Evolutionary conservation across 2,329 filamentous ascomycete genomes (phyloP).

Genomic region (Triangularia setosa): DNA sequence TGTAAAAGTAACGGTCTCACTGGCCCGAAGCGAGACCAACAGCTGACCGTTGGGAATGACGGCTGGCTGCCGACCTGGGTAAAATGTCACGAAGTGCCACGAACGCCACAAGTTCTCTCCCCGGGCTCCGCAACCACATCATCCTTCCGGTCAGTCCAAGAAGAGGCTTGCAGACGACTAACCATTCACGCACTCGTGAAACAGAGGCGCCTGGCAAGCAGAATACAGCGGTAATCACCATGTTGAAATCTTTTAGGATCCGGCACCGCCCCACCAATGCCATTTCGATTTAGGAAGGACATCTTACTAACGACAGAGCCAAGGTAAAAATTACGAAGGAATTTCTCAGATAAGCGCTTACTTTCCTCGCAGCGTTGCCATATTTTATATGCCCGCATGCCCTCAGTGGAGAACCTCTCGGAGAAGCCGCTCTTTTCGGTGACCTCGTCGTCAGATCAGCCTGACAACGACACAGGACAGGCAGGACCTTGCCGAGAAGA

Average conservation of each 20-base stretch:
- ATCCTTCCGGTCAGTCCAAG: background rate
- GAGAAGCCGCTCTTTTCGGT: background rate
- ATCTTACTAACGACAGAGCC: background rate
- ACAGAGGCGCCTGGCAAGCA: background rate
- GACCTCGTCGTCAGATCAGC: background rate
- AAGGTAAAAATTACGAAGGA: background rate
- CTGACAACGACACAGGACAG: background rate
- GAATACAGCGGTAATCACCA: too few species aligned
- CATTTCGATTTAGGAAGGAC: background rate
- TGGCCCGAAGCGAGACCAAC: background rate
- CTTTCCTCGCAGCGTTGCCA: background rate
- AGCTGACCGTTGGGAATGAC: conserved; percentile 2
- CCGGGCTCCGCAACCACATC: background rate
- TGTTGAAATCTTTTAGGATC: background rate
- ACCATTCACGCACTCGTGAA: background rate
- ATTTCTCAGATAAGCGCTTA: background rate
- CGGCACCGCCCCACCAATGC: background rate
- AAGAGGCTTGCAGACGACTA: background rate
- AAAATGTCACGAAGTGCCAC: background rate
- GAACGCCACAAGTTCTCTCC: background rate
- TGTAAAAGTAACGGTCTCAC: background rate
- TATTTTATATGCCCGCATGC: background rate
- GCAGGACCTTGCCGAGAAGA: background rate
- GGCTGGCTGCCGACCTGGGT: conserved; percentile 1
- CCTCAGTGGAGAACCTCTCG: background rate